Evolutionary conservation across 2,329 filamentous ascomycete species (phyloP), one percentile per base, ranked within the genome.

Genomic region (Ophioceras dolichostomum): DNA sequence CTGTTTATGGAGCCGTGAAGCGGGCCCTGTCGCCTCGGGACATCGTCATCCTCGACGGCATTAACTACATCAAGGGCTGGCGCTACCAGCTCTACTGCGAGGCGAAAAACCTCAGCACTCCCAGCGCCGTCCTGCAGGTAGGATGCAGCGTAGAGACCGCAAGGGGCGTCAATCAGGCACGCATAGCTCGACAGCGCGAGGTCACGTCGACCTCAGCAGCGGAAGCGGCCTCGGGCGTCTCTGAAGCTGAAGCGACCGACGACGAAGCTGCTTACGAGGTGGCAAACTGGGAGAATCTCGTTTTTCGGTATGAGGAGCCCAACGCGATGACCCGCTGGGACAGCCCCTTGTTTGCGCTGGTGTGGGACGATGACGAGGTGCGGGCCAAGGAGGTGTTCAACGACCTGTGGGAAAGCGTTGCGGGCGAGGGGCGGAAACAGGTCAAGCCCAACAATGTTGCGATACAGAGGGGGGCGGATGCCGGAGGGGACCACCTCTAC

Each of bases 31-130:
- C 72, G 42, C 71, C 76, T 39, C 75, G 76, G 49, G 80, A 85
- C 50, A 76, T 93, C 40, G 82, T 91, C 37, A 74, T 93, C 33
- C 73, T 86, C 13, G 84, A 93, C 54, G 77, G 79, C 2, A 62
- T 84, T 42, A 91, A 91, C 58, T 93, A 91, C 59, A 93, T 93
- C 61, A 91, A 91, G 57, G 85, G 84, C 27, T 91, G 83, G 73
- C 70, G 85, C 34, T 93, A 93, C 55, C 84, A 93, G 64, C 65
- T 93, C 17, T 81, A 80, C 56, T 89, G 84, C 61, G 84, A 91
- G 59, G 76, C 84, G 27, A 91, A 91, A 59, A 84, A 84, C 34
- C 62, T 83, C 38, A 65, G 78, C 44, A 91, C 84, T 4, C 74
- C 81, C 3, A 82, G 73, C 57, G 87, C 81, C 49, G 75, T 91